Evolutionary conservation across 257 asterid species (phyloP).

Genomic region (Ligustrum vulgare): DNA sequence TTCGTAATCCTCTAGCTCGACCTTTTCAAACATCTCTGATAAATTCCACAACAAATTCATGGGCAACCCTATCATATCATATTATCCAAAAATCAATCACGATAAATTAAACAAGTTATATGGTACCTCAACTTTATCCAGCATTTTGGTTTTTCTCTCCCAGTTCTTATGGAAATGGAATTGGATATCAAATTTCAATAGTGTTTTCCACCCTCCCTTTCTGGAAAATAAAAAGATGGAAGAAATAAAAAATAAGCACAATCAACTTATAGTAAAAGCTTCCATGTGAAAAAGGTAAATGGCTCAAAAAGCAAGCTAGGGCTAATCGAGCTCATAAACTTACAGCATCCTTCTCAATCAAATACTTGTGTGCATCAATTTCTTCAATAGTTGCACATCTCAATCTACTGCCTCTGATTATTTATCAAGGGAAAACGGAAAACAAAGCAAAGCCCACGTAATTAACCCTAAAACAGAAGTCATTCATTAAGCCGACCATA

Average conservation of each 20-base stretch:
- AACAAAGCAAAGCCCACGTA: too few species aligned
- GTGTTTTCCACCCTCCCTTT: conserved; percentile 92
- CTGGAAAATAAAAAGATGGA: conserved; percentile 30
- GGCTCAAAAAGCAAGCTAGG: background rate
- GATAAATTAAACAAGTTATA: background rate
- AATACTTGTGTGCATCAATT: too few species aligned
- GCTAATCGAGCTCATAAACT: too few species aligned
- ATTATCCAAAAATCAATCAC: background rate
- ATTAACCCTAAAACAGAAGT: too few species aligned
- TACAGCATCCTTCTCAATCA: too few species aligned
- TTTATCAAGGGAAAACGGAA: too few species aligned
- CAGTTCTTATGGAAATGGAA: conserved; percentile 89
- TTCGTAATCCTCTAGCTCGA: conserved; percentile 55
- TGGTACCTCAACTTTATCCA: conserved; percentile 92
- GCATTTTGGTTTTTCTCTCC: conserved; percentile 85
- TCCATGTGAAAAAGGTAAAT: background rate
- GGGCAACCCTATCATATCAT: conserved; percentile 7
- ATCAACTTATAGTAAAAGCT: conserved; percentile 6
- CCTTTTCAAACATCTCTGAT: conserved; percentile 42
- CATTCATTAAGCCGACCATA: too few species aligned
- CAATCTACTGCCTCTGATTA: too few species aligned
- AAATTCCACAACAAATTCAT: conserved; percentile 12
- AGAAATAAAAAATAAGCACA: background rate
- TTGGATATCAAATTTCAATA: conserved; percentile 63
- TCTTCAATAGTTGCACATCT: too few species aligned